Evolutionary conservation across 2,329 filamentous ascomycete species (phyloP).

Genomic region (Canariomyces notabilis): DNA sequence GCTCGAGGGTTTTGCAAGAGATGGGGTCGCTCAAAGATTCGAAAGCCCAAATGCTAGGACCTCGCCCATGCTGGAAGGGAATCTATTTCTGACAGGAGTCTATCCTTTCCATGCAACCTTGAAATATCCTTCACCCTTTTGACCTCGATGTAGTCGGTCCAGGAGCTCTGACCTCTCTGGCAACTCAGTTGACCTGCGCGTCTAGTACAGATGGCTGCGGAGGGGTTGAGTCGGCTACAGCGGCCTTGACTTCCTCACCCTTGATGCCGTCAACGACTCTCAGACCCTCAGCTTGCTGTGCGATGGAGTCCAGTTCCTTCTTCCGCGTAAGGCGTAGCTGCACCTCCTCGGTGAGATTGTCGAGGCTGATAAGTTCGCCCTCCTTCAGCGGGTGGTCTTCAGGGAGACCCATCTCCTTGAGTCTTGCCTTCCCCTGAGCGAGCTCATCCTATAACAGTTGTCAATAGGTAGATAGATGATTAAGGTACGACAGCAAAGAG

Average conservation of each 20-base stretch:
- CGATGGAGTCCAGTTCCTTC: slow-evolving; percentile 40
- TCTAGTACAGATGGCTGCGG: no score
- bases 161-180: no score
- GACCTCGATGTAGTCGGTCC: no score
- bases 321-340: slow-evolving; percentile 36
- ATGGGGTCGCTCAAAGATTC: no score
- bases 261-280: slow-evolving; percentile 45
- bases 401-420: slow-evolving; percentile 72
- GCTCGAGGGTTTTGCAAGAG: no score
- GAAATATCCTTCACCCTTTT: background rate
- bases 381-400: slow-evolving; percentile 89
- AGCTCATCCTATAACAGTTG: slow-evolving; percentile 58
- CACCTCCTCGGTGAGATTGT: slow-evolving; percentile 23
- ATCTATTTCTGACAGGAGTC: background rate
- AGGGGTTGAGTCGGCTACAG: slow-evolving; percentile 12
- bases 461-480: background rate
- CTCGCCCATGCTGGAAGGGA: background rate
- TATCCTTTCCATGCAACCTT: background rate
- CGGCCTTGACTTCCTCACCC: slow-evolving; percentile 34
- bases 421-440: slow-evolving; percentile 73
- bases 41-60: no score
- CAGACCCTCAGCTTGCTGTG: slow-evolving; percentile 40
- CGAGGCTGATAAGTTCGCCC: slow-evolving; percentile 40
- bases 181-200: background rate
- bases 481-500: background rate